Base-by-base conservation (phyloP, 768 basidiomycete species). In the Asterophora lycoperdoides region DNA sequence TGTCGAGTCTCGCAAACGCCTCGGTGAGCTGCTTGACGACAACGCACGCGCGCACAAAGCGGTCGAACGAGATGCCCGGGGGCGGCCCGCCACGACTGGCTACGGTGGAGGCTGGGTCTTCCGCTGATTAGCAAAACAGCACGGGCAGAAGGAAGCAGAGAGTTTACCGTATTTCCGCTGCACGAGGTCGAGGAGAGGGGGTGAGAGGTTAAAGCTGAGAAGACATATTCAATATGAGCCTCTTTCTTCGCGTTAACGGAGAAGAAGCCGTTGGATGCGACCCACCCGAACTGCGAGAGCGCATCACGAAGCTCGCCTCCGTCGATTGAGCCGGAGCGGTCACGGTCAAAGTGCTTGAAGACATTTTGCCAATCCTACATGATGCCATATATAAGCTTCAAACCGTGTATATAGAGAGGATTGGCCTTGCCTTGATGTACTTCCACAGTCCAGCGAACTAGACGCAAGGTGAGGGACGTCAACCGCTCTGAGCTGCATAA, bases 1-100 rank as follows among this genome's bases (percentile, higher is more conserved):
- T 72, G 54, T 91, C 89, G 42, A 84, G 71, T 39, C 72, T 64
- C 48, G 74, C 73, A 73, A 90, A 90, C 29, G 79, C 65, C 67
- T 91, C 89, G 32, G 77, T 80, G 56, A 89, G 71, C 62, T 88
- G 85, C 69, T 86, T 89, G 52, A 89, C 77, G 9, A 81, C 84
- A 49, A 93, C 89, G 57, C 89, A 92, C 18, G 86, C 87, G 47
- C 89, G 80, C 19, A 92, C 85, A 71, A 92, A 92, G 54, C 89
- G 84, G 64, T 91, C 90, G 59, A 92, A 92, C 4, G 82, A 78
- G 69, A 92, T 89, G 0, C 87, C 87, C 1, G 75, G 68, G 8
- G 65, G 15, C 2, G 71, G 63, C 3, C 58, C 67, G 1, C 64
- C 66, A 29, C 60, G 59, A 33, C 61, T 64, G 29, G 60, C 59